Percentiles rank a stretch among this genome's conserved stretches.
These are phyloP conservation scores for Cladochytrium replicatum DNA, from an alignment of 192 early-diverging fungal species.

Conservation along the genomic window DNA sequence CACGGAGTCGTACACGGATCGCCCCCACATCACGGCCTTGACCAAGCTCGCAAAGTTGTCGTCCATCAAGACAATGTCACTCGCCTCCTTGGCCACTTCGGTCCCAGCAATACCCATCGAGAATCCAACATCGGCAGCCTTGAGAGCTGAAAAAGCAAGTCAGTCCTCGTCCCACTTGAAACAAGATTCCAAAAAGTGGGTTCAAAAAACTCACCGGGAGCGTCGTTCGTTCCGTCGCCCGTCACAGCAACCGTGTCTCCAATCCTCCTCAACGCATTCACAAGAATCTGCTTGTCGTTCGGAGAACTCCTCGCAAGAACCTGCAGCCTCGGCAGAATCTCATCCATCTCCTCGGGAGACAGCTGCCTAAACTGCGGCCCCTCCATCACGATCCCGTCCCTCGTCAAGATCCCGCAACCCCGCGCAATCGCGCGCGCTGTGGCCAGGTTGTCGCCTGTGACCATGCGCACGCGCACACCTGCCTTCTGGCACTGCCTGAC, in stretches of 20 bases:
- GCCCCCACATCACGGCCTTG: constrained; percentile 90
- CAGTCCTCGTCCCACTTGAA: too few species aligned
- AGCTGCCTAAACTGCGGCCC: constrained; percentile 88
- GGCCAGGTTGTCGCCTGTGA: constrained; percentile 92
- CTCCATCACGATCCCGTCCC: constrained; percentile 84
- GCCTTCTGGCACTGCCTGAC: constrained; percentile 82
- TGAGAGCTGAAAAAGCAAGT: too few species aligned
- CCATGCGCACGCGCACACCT: constrained; percentile 95
- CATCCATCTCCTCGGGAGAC: constrained; percentile 34
- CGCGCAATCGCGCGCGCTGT: constrained; percentile 93
- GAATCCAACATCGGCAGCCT: constrained; percentile 8
- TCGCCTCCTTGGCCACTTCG: constrained; percentile 98
- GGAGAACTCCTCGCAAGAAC: neutral
- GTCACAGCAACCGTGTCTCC: constrained; percentile 97
- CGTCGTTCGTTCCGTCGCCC: constrained; percentile 40
- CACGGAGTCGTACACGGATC: constrained; percentile 87
- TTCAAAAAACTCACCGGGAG: too few species aligned
- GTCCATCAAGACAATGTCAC: constrained; percentile 87
- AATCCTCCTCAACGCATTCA: constrained; percentile 73
- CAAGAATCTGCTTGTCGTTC: constrained; percentile 75
- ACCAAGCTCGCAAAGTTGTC: constrained; percentile 88
- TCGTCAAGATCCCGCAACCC: constrained; percentile 83
- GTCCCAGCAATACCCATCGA: constrained; percentile 60
- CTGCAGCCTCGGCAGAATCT: neutral
- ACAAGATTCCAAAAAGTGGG: too few species aligned